Conservation (phyloP, 768 basidiomycete genomes). For the Mycena polygramma region DNA sequence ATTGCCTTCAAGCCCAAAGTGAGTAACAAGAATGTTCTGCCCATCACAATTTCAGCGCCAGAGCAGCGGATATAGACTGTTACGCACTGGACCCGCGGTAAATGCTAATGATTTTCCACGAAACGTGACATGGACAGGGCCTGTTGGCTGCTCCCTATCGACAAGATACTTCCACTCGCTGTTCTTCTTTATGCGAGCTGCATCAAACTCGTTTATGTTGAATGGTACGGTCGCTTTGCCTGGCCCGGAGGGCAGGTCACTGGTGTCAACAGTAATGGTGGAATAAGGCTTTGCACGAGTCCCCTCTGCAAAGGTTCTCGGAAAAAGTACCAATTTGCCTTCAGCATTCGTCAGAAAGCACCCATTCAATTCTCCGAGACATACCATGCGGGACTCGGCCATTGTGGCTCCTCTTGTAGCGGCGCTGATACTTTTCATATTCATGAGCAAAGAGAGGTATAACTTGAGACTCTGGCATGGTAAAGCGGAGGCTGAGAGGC, state of each 20-base stretch:
- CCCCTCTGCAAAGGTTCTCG: neutral
- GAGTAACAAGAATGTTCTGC: neutral
- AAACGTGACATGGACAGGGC: constrained; percentile 2
- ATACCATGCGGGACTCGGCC: no score
- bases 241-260: neutral
- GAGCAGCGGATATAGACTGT: no score
- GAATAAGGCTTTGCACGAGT: neutral
- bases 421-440: no score
- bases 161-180: neutral
- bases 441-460: no score
- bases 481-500: no score
- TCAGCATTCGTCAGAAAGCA: no score
- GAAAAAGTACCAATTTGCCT: neutral
- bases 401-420: no score
- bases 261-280: neutral
- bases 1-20: constrained; percentile 5
- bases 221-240: neutral
- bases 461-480: no score
- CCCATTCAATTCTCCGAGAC: no score
- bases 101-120: constrained; percentile 6
- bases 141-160: neutral
- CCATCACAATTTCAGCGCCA: no score
- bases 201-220: neutral
- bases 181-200: neutral
- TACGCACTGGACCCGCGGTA: neutral